Base-by-base conservation (phyloP, 2,329 filamentous ascomycete genomes). In the Phaeosphaeria sp. region DNA sequence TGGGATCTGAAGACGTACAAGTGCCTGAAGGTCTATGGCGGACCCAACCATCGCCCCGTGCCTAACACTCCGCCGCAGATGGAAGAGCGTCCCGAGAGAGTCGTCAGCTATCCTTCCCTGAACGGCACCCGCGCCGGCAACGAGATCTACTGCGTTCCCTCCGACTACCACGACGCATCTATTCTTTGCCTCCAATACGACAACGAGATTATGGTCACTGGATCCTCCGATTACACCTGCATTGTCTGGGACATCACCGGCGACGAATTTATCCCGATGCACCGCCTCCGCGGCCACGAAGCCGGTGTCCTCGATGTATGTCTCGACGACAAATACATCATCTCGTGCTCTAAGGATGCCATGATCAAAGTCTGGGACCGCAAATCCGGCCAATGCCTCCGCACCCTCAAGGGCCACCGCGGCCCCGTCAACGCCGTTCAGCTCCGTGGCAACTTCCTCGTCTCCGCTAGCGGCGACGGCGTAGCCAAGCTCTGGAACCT, bases 381-480 rank as follows among this genome's bases (percentile, higher is more conserved):
- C 46, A 80, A 86, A 54, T 95, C 91, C 0, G 91, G 92, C 36
- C 80, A 81, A 9, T 83, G 96, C 47, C 78, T 96, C 48, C 91
- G 91, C 70, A 90, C 91, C 69, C 85, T 99, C 49, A 86, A 87
- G 36, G 95, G 94, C 7, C 95, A 99, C 77, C 84, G 87, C 2
- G 95, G 95, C 0, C 95, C 95, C 1, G 95, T 99, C 66, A 99
- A 99, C 73, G 93, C 95, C 1, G 93, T 99, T 5, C 94, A 98
- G 79, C 87, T 99, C 77, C 91, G 94, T 53, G 94, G 93, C 59
- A 94, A 97, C 78, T 89, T 93, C 6, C 89, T 98, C 49, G 93
- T 97, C 27, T 96, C 91, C 48, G 97, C 95, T 73, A 95, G 91
- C 54, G 95, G 95, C 55, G 95, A 99, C 77, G 95, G 95, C 68